Evolutionary conservation across 164 flowering plant species (phyloP).

Genomic region (Cinnamomum chago): DNA sequence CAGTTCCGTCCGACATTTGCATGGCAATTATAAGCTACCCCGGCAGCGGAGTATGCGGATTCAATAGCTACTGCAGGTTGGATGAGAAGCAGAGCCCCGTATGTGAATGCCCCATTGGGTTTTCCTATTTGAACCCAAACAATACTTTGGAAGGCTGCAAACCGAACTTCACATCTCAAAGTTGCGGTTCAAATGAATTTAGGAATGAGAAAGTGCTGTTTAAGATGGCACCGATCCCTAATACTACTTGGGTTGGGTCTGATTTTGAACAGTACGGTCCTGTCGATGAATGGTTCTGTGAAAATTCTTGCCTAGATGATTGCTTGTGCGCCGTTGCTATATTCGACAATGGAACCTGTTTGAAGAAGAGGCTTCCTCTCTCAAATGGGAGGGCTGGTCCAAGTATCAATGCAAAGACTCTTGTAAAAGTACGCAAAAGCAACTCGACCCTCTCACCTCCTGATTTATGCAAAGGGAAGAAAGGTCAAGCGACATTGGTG

Average conservation of each 20-base stretch:
- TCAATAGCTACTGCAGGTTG: slow-evolving; percentile 32
- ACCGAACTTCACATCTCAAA: slow-evolving; percentile 23
- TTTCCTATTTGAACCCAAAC: slow-evolving; percentile 30
- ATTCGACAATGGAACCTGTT: slow-evolving; percentile 22
- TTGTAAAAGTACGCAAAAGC: slow-evolving; percentile 29
- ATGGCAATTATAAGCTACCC: not conserved
- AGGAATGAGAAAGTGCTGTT: no score
- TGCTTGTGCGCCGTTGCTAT: slow-evolving; percentile 45
- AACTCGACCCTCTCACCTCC: not conserved
- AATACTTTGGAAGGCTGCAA: slow-evolving; percentile 38
- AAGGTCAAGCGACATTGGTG: not conserved
- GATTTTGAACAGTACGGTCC: slow-evolving; percentile 23
- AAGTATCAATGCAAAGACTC: slow-evolving; percentile 15
- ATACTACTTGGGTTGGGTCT: slow-evolving; percentile 35
- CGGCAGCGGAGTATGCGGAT: slow-evolving; percentile 31
- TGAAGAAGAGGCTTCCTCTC: slow-evolving; percentile 45
- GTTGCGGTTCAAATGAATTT: slow-evolving; percentile 14
- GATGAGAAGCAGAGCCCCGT: slow-evolving; percentile 12
- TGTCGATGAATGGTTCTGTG: slow-evolving; percentile 29
- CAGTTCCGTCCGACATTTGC: not conserved
- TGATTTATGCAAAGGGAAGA: not conserved
- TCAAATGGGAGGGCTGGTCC: slow-evolving; percentile 30
- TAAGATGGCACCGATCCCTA: not conserved
- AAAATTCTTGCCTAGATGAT: slow-evolving; percentile 37
- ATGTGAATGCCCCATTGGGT: slow-evolving; percentile 38